phyloP scores from a whole-genome alignment of 371 early-diverging fungal genomes.

The Zancudomyces culisetae region DNA sequence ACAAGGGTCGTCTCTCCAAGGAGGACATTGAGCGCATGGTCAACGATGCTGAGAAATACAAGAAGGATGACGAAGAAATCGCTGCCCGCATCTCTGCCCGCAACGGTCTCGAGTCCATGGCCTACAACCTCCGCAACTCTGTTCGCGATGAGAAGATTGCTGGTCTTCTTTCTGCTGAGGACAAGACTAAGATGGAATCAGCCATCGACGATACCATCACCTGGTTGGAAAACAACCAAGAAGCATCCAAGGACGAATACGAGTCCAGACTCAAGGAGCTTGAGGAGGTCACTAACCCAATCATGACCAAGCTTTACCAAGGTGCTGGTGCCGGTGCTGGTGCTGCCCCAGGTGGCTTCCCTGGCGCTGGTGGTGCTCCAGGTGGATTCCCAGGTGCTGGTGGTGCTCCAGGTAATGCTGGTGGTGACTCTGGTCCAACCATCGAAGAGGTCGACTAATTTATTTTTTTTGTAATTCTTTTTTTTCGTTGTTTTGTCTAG shows the following conservation, averaged over 20 bases:
- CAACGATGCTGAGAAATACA: conserved; percentile 87
- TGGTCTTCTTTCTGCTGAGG: conserved; percentile 55
- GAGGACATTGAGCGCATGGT: conserved; percentile 96
- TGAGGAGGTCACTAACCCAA: conserved; percentile 86
- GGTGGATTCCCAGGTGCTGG: conserved; percentile 32
- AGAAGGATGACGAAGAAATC: conserved; percentile 83
- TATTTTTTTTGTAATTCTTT: not conserved
- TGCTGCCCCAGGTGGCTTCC: conserved; percentile 34
- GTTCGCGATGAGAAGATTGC: conserved; percentile 70
- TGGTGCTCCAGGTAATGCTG: conserved; percentile 11
- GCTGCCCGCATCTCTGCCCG: conserved; percentile 70
- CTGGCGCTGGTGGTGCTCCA: conserved; percentile 38
- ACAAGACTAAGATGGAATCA: conserved; percentile 62
- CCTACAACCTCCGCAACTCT: conserved; percentile 84
- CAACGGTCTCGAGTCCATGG: conserved; percentile 83
- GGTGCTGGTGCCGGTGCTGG: conserved; percentile 32
- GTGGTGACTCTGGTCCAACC: conserved; percentile 41
- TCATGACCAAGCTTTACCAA: conserved; percentile 77
- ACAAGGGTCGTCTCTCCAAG: conserved; percentile 94
- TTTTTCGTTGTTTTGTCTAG: not conserved
- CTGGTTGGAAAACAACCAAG: conserved; percentile 75
- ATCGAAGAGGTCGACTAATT: conserved; percentile 63
- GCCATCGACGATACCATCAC: conserved; percentile 70
- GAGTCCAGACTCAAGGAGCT: conserved; percentile 85
- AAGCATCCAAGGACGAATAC: conserved; percentile 87